phyloP scores from a whole-genome alignment of 768 basidiomycete species.

The Lactifluus volemus region DNA sequence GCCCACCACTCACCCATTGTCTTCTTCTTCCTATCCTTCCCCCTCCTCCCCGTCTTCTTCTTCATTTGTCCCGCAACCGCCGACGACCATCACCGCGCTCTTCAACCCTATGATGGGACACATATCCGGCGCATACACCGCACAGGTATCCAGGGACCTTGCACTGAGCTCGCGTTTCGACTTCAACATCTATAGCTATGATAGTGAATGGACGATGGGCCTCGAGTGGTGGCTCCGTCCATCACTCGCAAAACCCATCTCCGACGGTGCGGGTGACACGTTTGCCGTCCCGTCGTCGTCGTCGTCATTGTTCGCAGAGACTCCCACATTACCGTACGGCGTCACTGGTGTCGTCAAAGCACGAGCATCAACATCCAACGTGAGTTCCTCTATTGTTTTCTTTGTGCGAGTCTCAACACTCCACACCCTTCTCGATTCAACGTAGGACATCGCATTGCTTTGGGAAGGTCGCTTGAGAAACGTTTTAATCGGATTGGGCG shows the following conservation, averaged over 20 bases:
- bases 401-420: not conserved
- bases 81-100: conserved; percentile 88
- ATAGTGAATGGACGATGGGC: conserved; percentile 93
- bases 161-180: conserved; percentile 86
- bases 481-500: conserved; percentile 82
- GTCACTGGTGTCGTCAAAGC: conserved; percentile 84
- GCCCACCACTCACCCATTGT: conserved; percentile 25
- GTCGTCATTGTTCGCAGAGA: conserved; percentile 20
- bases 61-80: conserved; percentile 53
- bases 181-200: conserved; percentile 95
- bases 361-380: conserved; percentile 81
- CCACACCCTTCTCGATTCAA: not conserved
- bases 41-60: conserved; percentile 25
- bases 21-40: conserved; percentile 27
- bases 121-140: conserved; percentile 84
- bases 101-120: conserved; percentile 97
- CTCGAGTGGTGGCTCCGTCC: conserved; percentile 93
- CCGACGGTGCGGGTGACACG: conserved; percentile 21
- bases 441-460: conserved; percentile 77
- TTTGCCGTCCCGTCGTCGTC: conserved; percentile 18
- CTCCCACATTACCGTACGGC: conserved; percentile 25
- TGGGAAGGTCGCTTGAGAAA: conserved; percentile 93
- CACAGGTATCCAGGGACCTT: conserved; percentile 77
- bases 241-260: conserved; percentile 27
- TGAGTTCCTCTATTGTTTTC: conserved; percentile 30